Evolutionary conservation across 2,329 filamentous ascomycete genomes (phyloP).

Genomic region (Fusarium sarcochroum): DNA sequence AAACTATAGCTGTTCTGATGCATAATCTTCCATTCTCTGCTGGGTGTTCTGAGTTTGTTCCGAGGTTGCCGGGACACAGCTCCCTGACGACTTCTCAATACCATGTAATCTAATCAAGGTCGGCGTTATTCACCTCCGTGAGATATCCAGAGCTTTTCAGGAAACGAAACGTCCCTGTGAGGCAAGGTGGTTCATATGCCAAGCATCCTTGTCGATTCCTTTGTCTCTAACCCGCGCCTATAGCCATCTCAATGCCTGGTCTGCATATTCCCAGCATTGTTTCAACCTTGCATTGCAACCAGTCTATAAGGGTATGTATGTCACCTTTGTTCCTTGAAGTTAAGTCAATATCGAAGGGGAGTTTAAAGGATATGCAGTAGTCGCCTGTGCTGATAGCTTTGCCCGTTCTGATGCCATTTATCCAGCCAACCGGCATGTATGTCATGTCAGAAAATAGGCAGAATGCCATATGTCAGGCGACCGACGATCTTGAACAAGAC

Average conservation of each 20-base stretch:
- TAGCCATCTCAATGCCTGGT: neutral
- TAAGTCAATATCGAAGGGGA: neutral
- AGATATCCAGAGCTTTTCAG: too few species aligned
- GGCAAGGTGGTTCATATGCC: neutral
- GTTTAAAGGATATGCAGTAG: neutral
- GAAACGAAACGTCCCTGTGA: too few species aligned
- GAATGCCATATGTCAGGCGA: constrained; percentile 27
- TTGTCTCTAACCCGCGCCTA: neutral
- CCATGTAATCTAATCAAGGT: too few species aligned
- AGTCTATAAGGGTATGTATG: neutral
- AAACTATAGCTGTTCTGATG: neutral
- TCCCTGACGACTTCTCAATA: neutral
- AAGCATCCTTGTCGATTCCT: neutral
- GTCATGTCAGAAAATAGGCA: constrained; percentile 19
- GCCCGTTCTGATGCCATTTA: neutral
- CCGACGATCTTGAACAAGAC: constrained; percentile 25
- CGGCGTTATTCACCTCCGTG: too few species aligned
- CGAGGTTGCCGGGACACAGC: neutral
- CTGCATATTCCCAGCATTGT: neutral
- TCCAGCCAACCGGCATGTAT: constrained; percentile 5
- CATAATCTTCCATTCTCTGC: neutral
- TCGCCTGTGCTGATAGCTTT: neutral
- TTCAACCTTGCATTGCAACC: neutral
- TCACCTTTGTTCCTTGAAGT: neutral
- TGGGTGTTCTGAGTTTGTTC: neutral